Evolutionary conservation across 2,329 filamentous ascomycete genomes (phyloP).

Genomic region (Neofusicoccum parvum): DNA sequence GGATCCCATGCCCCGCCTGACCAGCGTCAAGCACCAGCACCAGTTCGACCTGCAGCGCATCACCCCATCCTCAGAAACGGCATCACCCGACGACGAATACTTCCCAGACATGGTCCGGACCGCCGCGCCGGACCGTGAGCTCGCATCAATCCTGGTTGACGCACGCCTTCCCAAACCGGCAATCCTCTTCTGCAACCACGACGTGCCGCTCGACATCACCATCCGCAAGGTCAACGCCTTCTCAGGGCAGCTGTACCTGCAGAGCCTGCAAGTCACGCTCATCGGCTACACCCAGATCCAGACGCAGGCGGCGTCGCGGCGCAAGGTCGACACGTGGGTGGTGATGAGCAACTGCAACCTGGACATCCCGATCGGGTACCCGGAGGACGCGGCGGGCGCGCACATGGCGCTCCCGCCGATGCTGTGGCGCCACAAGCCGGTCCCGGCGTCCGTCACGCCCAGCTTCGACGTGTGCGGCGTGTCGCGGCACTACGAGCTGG

Average conservation of each 20-base stretch:
- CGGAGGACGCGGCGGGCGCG: background rate
- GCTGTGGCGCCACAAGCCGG: background rate
- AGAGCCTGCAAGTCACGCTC: background rate
- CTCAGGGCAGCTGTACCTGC: conserved; percentile 7
- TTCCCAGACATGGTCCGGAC: background rate
- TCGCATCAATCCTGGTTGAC: conserved; percentile 5
- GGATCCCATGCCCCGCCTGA: background rate
- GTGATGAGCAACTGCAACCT: background rate
- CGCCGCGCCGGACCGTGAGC: background rate
- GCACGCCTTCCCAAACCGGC: background rate
- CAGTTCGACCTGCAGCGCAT: conserved; percentile 1
- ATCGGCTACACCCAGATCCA: conserved; percentile 8
- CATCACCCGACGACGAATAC: background rate
- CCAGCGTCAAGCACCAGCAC: conserved; percentile 12
- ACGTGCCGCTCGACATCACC: background rate
- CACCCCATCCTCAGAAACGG: background rate
- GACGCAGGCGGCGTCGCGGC: background rate
- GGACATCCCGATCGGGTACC: background rate
- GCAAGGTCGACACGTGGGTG: conserved; percentile 2
- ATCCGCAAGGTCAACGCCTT: conserved; percentile 14
- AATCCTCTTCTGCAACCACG: conserved; percentile 2
- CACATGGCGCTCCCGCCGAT: background rate
- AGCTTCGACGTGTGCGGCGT: conserved; percentile 7
- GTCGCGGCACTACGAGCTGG: background rate
- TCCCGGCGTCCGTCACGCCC: background rate